These are phyloP conservation scores for Coniosporium apollinis DNA, from an alignment of 495 filamentous ascomycete species.

Conservation along the genomic window DNA sequence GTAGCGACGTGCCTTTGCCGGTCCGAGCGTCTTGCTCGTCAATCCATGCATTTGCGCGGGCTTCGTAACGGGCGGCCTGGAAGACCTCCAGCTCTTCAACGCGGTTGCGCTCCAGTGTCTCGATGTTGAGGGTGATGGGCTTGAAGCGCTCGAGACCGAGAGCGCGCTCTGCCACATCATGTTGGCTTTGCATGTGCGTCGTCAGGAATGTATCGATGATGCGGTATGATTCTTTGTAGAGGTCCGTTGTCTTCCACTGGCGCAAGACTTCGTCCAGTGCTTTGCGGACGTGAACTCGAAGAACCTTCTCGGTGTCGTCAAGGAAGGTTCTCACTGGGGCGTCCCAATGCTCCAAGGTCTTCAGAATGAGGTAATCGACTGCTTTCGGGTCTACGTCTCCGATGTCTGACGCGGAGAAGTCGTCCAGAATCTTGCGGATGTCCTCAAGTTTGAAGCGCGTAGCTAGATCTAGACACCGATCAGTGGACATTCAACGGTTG, in stretches of 20 bases:
- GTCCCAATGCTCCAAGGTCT: slow-evolving; percentile 6
- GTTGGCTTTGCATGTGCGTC: slow-evolving; percentile 1
- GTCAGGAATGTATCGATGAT: slow-evolving; percentile 4
- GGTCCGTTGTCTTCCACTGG: slow-evolving; percentile 5
- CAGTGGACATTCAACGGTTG: slow-evolving; percentile 4
- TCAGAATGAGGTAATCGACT: slow-evolving; percentile 14
- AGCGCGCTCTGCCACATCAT: slow-evolving; percentile 3
- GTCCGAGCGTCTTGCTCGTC: slow-evolving; percentile 1
- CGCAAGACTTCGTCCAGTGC: slow-evolving; percentile 4
- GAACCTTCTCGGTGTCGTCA: slow-evolving; percentile 1
- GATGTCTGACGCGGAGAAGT: slow-evolving; percentile 15
- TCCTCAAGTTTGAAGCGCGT: slow-evolving; percentile 15
- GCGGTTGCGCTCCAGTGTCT: background rate
- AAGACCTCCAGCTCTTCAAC: background rate
- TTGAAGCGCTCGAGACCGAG: slow-evolving; percentile 2
- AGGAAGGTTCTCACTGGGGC: slow-evolving; percentile 5
- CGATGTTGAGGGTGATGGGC: slow-evolving; percentile 1
- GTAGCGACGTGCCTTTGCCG: slow-evolving; percentile 1
- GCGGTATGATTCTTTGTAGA: slow-evolving; percentile 7
- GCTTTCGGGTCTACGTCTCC: slow-evolving; percentile 21
- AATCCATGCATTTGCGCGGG: background rate
- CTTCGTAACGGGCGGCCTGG: background rate
- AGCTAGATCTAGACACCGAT: slow-evolving; percentile 1
- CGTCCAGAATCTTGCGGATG: slow-evolving; percentile 19
- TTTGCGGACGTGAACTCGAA: background rate